Percentiles rank a stretch among this genome's conserved stretches.
Evolutionary conservation across 2,329 filamentous ascomycete genomes (phyloP).

Genomic region (Alternaria sp.): DNA sequence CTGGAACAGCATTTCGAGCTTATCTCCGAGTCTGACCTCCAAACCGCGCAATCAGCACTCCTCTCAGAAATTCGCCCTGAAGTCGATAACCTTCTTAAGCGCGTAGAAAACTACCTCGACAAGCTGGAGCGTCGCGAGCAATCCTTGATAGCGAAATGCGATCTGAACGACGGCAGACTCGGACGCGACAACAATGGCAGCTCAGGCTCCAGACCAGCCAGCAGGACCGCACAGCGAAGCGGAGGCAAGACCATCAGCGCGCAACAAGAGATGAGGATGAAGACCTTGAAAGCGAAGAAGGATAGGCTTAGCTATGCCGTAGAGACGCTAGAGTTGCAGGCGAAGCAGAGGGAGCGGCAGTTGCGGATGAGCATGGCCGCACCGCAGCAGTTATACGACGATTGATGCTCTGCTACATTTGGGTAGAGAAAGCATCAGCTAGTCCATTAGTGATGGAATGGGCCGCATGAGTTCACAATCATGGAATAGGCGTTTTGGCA

Average conservation of each 20-base stretch:
- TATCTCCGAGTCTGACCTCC: slow-evolving; percentile 82
- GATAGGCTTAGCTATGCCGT: slow-evolving; percentile 87
- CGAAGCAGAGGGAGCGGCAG: slow-evolving; percentile 76
- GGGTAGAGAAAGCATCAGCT: neutral
- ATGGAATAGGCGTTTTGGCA: slow-evolving; percentile 30
- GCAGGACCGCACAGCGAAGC: slow-evolving; percentile 27
- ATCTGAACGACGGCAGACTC: slow-evolving; percentile 79
- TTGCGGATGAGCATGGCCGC: slow-evolving; percentile 75
- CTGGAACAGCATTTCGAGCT: slow-evolving; percentile 82
- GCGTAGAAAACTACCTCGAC: slow-evolving; percentile 83
- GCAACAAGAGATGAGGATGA: slow-evolving; percentile 64
- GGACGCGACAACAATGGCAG: slow-evolving; percentile 43
- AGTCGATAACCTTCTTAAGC: slow-evolving; percentile 76
- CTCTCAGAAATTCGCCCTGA: slow-evolving; percentile 90
- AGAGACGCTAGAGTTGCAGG: slow-evolving; percentile 83
- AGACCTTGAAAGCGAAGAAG: slow-evolving; percentile 77
- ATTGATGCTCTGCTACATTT: slow-evolving; percentile 17
- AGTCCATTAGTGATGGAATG: neutral
- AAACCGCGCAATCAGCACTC: slow-evolving; percentile 80
- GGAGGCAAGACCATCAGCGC: slow-evolving; percentile 46
- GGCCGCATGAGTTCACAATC: neutral
- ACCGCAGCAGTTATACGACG: slow-evolving; percentile 47
- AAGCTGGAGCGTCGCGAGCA: slow-evolving; percentile 84
- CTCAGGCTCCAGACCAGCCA: slow-evolving; percentile 32
- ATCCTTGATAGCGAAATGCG: slow-evolving; percentile 79